Evolutionary conservation across 352 stramenopile species (phyloP), one percentile per base, ranked within the genome.

Genomic region (Phytophthora palmivora): DNA sequence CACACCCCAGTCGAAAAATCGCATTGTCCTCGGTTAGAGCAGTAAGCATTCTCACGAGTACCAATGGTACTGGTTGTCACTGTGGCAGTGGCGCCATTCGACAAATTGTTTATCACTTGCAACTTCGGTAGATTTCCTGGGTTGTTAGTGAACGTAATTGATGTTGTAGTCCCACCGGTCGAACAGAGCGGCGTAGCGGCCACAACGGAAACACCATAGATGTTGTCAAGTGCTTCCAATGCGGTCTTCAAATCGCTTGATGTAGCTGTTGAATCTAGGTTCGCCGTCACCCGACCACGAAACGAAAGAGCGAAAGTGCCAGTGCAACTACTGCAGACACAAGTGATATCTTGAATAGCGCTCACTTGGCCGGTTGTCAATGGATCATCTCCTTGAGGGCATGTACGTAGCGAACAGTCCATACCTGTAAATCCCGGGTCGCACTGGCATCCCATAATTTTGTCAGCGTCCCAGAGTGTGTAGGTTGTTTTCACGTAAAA

Each of bases 21-120:
- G 26, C 87, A 97, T 2, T 52, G 33, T 16, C 88, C 88, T 30
- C 73, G 77, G 63, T 98, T 97, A 0, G 89, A 94, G 67, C 95
- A 98, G 66, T 96, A 76, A 4, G 47, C 62, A 36, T 84, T 73
- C 36, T 88, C 81, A 3, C 76, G 77, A 0, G 73, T 89, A 16
- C 84, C 84, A 18, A 70, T 52, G 11, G 63, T 65, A 11, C 52
- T 41, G 0, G 58, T 72, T 11, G 26, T 12, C 7, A 64, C 51
- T 0, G 55, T 38, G 0, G 58, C 28, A 4, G 46, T 63, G 3
- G 51, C 67, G 4, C 69, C 71, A 21, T 56, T 74, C 12, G 33
- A 60, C 14, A 90, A 7, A 3, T 66, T 67, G 44, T 74, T 82
- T 10, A 34, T 7, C 30, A 34, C 30, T 34, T 34, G 30, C 30